Evolutionary conservation across 805 yeast species (phyloP), one percentile per base, ranked within the genome.

Genomic region (Cyberlindnera sargentensis): DNA sequence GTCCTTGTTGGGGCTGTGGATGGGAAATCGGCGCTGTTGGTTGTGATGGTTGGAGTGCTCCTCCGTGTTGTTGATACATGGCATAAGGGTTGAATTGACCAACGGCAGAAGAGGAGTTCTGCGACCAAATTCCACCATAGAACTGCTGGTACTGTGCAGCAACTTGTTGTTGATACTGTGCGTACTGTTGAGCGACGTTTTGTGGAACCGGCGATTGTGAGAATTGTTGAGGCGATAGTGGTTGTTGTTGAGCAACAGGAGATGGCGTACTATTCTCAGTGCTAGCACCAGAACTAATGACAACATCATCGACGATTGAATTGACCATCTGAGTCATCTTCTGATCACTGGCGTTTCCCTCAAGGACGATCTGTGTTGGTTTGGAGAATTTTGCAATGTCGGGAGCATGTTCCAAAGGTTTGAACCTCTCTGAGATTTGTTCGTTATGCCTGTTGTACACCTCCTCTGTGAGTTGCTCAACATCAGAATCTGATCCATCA

Each of bases 241-340:
- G 30, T 24, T 15, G n/a, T 6, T 26, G 28, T 10, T 27, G 9
- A 20, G 30, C 11, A 26, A 26, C 30, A 24, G 37, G 37, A 35
- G 31, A 24, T 23, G 31, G 32, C 2, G 25, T 27, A 9, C 24
- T 11, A n/a, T 5, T 6, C 11, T 36, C 39, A 28, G 24, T 25
- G 9, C 32, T 28, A 8, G 24, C 8, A 27, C 23, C 11, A 24
- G 36, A 25, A 2, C 6, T 26, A 23, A 33, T 34, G 8, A 20
- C 31, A 8, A 30, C 39, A 6, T 36, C 38, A 31, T 40, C 43
- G 31, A 40, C 43, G 8, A 40, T 25, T 8, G 38, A 36, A 20
- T 40, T 28, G 23, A 40, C 43, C 43, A 40, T 40, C 8, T 36
- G 29, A 10, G 26, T 20, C 37, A 40, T 40, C 23, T 31, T 24